Evolutionary conservation across 345 rosid species (phyloP).

Genomic region (Dipteronia dyeriana): DNA sequence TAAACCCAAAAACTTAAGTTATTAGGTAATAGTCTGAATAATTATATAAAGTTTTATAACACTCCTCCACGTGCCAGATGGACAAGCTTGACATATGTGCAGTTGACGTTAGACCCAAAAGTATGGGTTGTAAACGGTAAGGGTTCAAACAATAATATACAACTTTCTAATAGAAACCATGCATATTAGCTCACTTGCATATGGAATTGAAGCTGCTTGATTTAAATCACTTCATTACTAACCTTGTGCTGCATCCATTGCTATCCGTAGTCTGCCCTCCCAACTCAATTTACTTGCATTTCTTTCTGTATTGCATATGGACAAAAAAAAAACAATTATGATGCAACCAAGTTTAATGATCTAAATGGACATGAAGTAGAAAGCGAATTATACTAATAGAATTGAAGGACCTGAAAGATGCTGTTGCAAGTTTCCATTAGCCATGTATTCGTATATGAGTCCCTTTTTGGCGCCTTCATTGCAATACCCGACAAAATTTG

Average conservation of each 20-base stretch:
- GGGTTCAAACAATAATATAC: no score
- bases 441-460: constrained; percentile 60
- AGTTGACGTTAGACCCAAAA: no score
- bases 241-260: constrained; percentile 47
- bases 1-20: no score
- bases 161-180: no score
- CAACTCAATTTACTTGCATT: constrained; percentile 13
- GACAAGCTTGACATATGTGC: no score
- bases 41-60: no score
- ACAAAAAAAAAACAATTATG: no score
- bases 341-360: not conserved
- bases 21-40: no score
- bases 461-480: constrained; percentile 34
- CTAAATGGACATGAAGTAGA: not conserved
- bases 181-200: not conserved
- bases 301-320: not conserved
- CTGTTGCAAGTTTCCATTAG: constrained; percentile 40
- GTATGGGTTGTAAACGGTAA: no score
- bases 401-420: constrained; percentile 13
- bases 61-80: no score
- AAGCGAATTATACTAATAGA: not conserved
- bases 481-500: constrained; percentile 33
- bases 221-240: not conserved
- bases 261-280: constrained; percentile 37
- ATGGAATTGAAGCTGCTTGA: no score